Base-by-base conservation (phyloP, 1,284 basidiomycete species). In the Malassezia nana region DNA sequence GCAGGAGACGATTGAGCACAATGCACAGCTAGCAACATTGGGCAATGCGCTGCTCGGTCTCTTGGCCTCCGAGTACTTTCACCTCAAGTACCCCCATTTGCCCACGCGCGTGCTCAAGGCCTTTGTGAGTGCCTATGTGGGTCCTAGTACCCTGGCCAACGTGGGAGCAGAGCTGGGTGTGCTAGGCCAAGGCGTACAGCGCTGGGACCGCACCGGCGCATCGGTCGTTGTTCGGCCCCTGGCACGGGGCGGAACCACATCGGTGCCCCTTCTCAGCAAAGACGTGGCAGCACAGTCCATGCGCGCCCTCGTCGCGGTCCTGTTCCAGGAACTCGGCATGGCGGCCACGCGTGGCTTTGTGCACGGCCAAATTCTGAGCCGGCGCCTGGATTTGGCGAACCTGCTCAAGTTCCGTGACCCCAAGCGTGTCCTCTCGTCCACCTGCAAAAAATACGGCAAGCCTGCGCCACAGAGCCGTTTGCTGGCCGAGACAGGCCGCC, bases 31-130 rank as follows among this genome's bases (percentile, higher is more conserved):
- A 4, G 80, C 85, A 0, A 76, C 81, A 0, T 76, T 94, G 6
- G 92, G 92, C 28, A 96, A 96, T 76, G 81, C 86, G 1, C 79
- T 98, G 49, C 81, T 96, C 70, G 92, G 92, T 47, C 79, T 96
- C 33, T 88, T 96, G 64, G 86, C 87, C 4, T 79, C 86, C 0
- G 92, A 99, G 77, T 83, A 85, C 72, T 76, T 96, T 28, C 81
- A 87, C 55, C 79, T 84, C 7, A 79, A 83, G 42, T 96, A 86
- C 75, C 92, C 94, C 0, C 84, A 94, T 74, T 80, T 98, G 20
- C 92, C 92, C 1, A 89, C 88, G 20, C 81, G 85, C 47, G 88
- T 89, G 16, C 77, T 91, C 65, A 91, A 94, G 76, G 84, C 86
- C 7, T 89, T 87, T 8, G 82, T 94, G 46, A 89, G 87, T 38